Percentiles rank a stretch among this genome's conserved stretches.
phyloP scores from a whole-genome alignment of 768 basidiomycete species.

The Pilatotrama ljubarskyi region DNA sequence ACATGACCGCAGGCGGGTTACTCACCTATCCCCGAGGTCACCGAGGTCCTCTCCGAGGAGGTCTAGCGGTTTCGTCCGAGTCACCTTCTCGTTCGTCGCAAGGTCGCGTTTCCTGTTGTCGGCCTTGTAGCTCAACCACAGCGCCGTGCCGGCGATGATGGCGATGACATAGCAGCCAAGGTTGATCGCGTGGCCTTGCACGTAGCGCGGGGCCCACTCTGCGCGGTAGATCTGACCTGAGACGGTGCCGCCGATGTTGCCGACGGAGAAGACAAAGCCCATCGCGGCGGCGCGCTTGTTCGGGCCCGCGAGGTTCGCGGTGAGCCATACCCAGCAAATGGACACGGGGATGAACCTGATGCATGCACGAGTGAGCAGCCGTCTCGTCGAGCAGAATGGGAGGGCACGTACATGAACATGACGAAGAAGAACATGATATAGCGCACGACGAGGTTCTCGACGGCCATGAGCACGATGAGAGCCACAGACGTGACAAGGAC shows the following conservation, averaged over 20 bases:
- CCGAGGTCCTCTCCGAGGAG: slow-evolving; percentile 32
- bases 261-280: slow-evolving; percentile 34
- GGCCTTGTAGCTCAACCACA: slow-evolving; percentile 28
- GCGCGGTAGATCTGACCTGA: slow-evolving; percentile 33
- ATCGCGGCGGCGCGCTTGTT: slow-evolving; percentile 35
- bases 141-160: slow-evolving; percentile 24
- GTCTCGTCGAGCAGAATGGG: not conserved
- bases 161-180: slow-evolving; percentile 28
- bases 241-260: slow-evolving; percentile 35
- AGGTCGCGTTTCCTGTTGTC: slow-evolving; percentile 28
- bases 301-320: slow-evolving; percentile 29
- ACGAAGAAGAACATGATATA: slow-evolving; percentile 38
- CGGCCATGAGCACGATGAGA: slow-evolving; percentile 33
- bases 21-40: slow-evolving; percentile 31
- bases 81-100: slow-evolving; percentile 14
- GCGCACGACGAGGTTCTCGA: slow-evolving; percentile 30
- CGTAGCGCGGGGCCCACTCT: slow-evolving; percentile 34
- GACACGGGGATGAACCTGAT: slow-evolving; percentile 33
- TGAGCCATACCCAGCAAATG: slow-evolving; percentile 31
- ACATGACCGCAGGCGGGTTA: not conserved
- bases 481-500: slow-evolving; percentile 28
- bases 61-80: slow-evolving; percentile 9
- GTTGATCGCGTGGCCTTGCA: slow-evolving; percentile 37
- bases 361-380: not conserved
- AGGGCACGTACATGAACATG: slow-evolving; percentile 33